Evolutionary conservation across 1,284 basidiomycete genomes (phyloP).

Genomic region (Naganishia sp.): DNA sequence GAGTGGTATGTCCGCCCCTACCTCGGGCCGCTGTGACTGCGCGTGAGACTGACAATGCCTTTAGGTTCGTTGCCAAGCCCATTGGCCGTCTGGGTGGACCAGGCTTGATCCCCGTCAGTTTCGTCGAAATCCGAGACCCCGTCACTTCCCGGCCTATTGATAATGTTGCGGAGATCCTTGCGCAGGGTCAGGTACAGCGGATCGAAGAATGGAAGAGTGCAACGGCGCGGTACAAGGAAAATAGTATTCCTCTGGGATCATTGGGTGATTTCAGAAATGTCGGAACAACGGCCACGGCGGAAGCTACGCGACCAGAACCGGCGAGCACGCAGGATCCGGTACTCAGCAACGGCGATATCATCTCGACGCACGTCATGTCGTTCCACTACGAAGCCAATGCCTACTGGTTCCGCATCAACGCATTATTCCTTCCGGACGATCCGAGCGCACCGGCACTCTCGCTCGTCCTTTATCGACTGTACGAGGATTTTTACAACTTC

Average conservation of each 20-base stretch:
- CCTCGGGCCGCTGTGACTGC: not conserved
- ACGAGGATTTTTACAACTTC: constrained; percentile 98
- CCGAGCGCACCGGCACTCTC: constrained; percentile 68
- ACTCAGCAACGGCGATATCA: constrained; percentile 65
- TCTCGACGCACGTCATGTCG: constrained; percentile 86
- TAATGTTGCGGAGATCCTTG: constrained; percentile 76
- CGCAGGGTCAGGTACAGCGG: constrained; percentile 80
- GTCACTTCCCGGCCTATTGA: constrained; percentile 70
- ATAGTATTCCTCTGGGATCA: constrained; percentile 88
- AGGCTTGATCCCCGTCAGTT: constrained; percentile 93
- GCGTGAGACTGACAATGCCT: not conserved
- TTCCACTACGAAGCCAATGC: constrained; percentile 95
- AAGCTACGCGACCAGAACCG: not conserved
- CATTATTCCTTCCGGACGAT: constrained; percentile 78
- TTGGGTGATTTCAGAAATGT: constrained; percentile 62
- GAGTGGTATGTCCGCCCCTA: constrained; percentile 50
- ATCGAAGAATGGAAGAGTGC: constrained; percentile 98
- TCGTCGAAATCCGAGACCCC: constrained; percentile 94
- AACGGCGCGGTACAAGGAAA: constrained; percentile 92
- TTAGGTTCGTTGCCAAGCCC: constrained; percentile 73
- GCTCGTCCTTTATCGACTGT: constrained; percentile 88
- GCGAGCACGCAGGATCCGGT: not conserved
- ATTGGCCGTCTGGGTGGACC: constrained; percentile 92
- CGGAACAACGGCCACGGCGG: not conserved
- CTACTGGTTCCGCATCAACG: constrained; percentile 96